These are phyloP conservation scores for Umbellularia californica DNA, from an alignment of 164 flowering plant species.

Conservation along the genomic window DNA sequence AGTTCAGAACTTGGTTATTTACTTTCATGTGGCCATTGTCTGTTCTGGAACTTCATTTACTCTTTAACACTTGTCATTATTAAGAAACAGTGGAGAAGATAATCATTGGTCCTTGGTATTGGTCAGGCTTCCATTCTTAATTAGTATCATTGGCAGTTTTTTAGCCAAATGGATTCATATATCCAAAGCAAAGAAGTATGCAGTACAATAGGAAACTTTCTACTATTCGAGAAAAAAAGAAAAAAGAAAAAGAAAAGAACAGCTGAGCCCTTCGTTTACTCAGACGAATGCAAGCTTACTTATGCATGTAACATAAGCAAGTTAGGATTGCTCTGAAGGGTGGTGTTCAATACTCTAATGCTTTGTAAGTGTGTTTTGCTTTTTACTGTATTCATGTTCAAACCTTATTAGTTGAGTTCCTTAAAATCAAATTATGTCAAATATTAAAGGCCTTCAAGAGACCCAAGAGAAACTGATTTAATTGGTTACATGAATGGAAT, in stretches of 20 bases:
- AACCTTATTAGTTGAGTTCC: neutral
- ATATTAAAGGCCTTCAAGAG: neutral
- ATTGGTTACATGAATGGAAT: too few relatives aligned
- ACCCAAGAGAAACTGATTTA: neutral
- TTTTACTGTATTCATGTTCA: neutral
- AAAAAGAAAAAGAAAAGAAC: too few relatives aligned
- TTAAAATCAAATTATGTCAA: too few relatives aligned
- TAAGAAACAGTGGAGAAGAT: neutral
- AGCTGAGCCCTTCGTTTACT: neutral
- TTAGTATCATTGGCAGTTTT: neutral
- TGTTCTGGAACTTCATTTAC: neutral
- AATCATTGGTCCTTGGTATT: neutral
- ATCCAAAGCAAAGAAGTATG: neutral
- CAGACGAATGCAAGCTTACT: neutral
- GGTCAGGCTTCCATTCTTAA: neutral
- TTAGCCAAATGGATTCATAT: neutral
- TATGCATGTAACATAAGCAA: neutral
- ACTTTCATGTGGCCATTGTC: neutral
- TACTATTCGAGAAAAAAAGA: too few relatives aligned
- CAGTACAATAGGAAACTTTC: neutral
- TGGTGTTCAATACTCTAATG: neutral
- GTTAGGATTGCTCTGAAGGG: neutral
- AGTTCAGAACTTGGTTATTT: neutral
- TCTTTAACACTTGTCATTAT: neutral
- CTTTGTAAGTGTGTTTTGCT: neutral